Evolutionary conservation across 768 basidiomycete species (phyloP), one percentile per base, ranked within the genome.

Genomic region (Tulasnella sp.): DNA sequence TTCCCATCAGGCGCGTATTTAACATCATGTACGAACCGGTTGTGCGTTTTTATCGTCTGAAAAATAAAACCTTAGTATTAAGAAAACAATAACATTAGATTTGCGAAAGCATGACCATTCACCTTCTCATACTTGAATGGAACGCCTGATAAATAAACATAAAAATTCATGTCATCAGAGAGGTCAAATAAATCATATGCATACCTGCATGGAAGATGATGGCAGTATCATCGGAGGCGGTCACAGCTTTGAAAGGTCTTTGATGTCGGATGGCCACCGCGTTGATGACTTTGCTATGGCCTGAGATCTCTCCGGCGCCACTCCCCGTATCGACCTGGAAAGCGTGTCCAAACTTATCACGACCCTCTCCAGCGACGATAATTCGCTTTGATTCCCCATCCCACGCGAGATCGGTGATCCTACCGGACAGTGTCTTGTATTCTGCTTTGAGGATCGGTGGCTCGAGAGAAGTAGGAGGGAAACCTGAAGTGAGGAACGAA

Each of bases 301-400:
- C 94, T 11, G 78, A 77, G 61, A 98, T 90, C 61, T 91, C 90
- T 7, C 94, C 95, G 1, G 84, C 85, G 0, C 87, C 87, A 5
- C 86, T 79, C 0, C 93, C 93, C 21, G 79, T 81, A 65, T 90
- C 89, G 70, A 87, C 77, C 77, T 87, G 81, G 70, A 93, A 90
- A 0, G 85, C 87, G 65, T 85, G 80, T 3, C 86, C 90, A 65
- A 87, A 89, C 90, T 86, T 90, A 67, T 93, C 94, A 61, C 83
- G 78, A 34, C 93, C 93, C 64, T 95, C 90, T 55, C 95, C 95
- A 11, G 89, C 94, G 5, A 86, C 89, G 51, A 97, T 87, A 60
- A 98, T 86, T n/a, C 95, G 80, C 70, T 96, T 95, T 68, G 87
- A 90, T 71, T 97, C 95, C 1, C 87, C 88, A 67, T 97, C 95